phyloP scores from a whole-genome alignment of 495 filamentous ascomycete species.

The Aspergillus ostianus region DNA sequence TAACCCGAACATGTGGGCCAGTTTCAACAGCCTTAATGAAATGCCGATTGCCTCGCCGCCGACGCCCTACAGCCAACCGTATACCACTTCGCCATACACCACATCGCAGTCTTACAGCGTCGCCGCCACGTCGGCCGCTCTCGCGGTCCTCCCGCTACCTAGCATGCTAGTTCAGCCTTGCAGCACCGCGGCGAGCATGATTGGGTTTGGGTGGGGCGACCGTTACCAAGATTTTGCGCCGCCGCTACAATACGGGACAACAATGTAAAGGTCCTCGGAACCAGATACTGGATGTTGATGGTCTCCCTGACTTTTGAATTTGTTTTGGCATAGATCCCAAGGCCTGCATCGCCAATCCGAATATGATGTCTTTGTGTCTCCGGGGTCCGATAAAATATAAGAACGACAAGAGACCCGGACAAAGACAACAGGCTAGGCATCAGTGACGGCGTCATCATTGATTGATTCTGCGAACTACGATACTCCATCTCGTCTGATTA shows the following conservation, averaged over 20 bases:
- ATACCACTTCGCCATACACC: conserved; percentile 66
- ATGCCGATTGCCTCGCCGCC: conserved; percentile 68
- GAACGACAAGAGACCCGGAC: conserved; percentile 31
- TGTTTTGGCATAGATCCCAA: conserved; percentile 27
- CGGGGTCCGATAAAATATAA: conserved; percentile 19
- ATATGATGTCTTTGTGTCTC: conserved; percentile 13
- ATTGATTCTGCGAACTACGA: conserved; percentile 45
- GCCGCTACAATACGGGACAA: conserved; percentile 51
- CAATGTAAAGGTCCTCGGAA: conserved; percentile 45
- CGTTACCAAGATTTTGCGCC: conserved; percentile 56
- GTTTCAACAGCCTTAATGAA: conserved; percentile 65
- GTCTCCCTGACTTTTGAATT: conserved; percentile 25
- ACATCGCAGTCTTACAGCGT: conserved; percentile 66
- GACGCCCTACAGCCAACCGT: conserved; percentile 77
- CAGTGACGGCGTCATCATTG: conserved; percentile 49
- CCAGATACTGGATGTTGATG: conserved; percentile 27
- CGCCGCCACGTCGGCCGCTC: conserved; percentile 56
- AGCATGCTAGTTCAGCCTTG: conserved; percentile 88
- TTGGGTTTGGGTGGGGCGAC: conserved; percentile 75
- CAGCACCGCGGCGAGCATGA: conserved; percentile 61
- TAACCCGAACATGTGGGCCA: conserved; percentile 75
- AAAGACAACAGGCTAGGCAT: conserved; percentile 46
- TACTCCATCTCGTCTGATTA: conserved; percentile 45
- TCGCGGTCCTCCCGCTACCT: conserved; percentile 79
- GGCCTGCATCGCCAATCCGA: conserved; percentile 19